Base-by-base conservation (phyloP, 164 flowering plant species). In the Chimonanthus salicifolius region DNA sequence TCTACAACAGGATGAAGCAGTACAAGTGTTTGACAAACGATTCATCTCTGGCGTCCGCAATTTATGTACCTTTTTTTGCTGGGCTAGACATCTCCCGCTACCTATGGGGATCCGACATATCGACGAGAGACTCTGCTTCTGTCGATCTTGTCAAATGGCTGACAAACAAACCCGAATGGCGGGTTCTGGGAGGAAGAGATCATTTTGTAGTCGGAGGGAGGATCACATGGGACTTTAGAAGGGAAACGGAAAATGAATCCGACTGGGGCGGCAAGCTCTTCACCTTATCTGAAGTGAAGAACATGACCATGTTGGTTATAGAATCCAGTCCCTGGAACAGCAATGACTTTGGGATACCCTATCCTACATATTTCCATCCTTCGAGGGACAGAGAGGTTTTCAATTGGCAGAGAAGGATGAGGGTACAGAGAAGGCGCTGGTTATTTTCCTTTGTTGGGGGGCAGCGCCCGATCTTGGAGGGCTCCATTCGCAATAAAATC, bases 311-410 rank as follows among this genome's bases (percentile, higher is more conserved):
- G 47, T 71, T 92, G 16, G 76, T 76, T 2, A 78, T 92, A 6
- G 97, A 90, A 62, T 84, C 89, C 0, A 88, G 89, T 51, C 90
- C 90, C 0, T 86, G 89, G 89, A 70, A 77, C 69, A 47, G 50
- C 8, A 87, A 85, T 49, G 94, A 89, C 33, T 76, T 85, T 9
- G 91, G 83, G 0, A 80, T 92, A 0, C 97, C 97, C 5, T 90
- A 92, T 62, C 97, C 97, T 0, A 90, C 93, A 3, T 88, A 87
- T 58, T 92, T 92, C 78, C 97, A 92, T 62, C 94, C 97, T 13
- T 75, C 88, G 4, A 78, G 43, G 1, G 94, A 88, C 66, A 46
- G 11, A 4, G 85, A 87, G 15, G 84, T 92, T 1, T 72, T 74
- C 4, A 63, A 72, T 18, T 92, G 94, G 94, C 93, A 88, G 72